Base-by-base conservation (phyloP, 177 flowering plant genomes). In the Tripterygium wilfordii region DNA sequence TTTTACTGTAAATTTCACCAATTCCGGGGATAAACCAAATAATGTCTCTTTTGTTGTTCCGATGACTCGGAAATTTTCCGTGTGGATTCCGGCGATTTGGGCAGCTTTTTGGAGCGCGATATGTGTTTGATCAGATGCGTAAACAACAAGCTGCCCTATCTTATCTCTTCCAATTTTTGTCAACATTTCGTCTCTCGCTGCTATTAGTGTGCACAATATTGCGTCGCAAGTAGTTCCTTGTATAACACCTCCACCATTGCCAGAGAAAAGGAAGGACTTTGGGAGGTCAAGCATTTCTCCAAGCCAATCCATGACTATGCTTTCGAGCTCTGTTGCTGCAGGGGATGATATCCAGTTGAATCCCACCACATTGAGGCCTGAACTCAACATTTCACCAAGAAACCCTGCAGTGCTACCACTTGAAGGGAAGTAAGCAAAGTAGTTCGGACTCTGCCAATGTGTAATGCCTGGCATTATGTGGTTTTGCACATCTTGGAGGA, bases 101-200 rank as follows among this genome's bases (percentile, higher is more conserved):
- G 74, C 68, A 0, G 85, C 82, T 43, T 83, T 83, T 28, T 67
- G 74, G 7, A 79, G 53, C 0, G 82, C 69, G 38, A 66, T 69
- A 45, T 84, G 89, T 3, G 92, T 82, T 43, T 84, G 92, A 50
- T 84, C 88, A 0, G 92, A 82, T 1, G 65, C 76, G 33, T 82
- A 84, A 0, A 82, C 68, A 3, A 59, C 61, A 0, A 63, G 51
- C 27, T 56, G 47, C 13, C 51, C 48, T 0, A 72, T 61, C 32
- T 52, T 53, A 0, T 67, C 69, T 12, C 62, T 44, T 0, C 82
- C 85, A 10, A 69, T 51, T 8, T 35, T 19, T 28, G 33, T 58
- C 20, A 84, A 39, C 29, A 49, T 27, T 19, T 52, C 46, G 37
- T 84, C 92, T 27, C 91, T 50, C 0, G 88, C 73, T 0, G 91